phyloP scores from a whole-genome alignment of 2,329 filamentous ascomycete genomes.

The Pseudogymnoascus sp. region DNA sequence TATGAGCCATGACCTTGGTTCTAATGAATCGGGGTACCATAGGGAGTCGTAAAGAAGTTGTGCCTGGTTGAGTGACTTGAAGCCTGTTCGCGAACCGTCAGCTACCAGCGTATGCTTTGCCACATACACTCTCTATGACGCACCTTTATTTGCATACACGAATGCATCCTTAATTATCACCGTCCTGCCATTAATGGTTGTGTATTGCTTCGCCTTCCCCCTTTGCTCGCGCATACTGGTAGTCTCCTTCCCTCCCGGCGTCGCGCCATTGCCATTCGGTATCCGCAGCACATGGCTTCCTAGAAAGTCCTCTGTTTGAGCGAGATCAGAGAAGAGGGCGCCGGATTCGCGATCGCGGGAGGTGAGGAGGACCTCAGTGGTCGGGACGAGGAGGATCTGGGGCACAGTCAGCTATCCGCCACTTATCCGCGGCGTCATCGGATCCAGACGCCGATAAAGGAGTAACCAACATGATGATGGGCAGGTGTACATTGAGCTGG shows the following conservation, averaged over 20 bases:
- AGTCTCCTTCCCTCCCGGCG: conserved; percentile 48
- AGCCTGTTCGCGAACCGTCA: conserved; percentile 50
- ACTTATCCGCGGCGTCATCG: conserved; percentile 13
- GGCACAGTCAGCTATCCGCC: neutral
- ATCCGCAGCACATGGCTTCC: conserved; percentile 93
- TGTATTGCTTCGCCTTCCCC: conserved; percentile 89
- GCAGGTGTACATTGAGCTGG: conserved; percentile 84
- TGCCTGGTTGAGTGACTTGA: conserved; percentile 84
- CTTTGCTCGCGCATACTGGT: conserved; percentile 75
- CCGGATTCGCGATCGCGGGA: conserved; percentile 82
- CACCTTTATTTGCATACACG: conserved; percentile 95
- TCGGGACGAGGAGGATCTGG: conserved; percentile 80
- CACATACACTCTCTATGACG: conserved; percentile 17
- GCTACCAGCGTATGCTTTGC: conserved; percentile 11
- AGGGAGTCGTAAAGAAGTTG: conserved; percentile 76
- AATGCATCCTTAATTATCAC: conserved; percentile 90
- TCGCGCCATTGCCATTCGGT: conserved; percentile 46
- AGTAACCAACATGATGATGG: conserved; percentile 65
- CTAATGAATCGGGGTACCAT: conserved; percentile 83
- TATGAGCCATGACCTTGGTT: conserved; percentile 88
- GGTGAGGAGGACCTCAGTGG: conserved; percentile 83
- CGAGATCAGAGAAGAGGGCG: conserved; percentile 68
- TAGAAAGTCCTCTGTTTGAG: conserved; percentile 87
- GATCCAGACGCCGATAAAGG: neutral
- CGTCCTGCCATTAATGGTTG: conserved; percentile 84